Conservation (phyloP, 23 red algal genomes). For the Pyropia yezoensis region DNA sequence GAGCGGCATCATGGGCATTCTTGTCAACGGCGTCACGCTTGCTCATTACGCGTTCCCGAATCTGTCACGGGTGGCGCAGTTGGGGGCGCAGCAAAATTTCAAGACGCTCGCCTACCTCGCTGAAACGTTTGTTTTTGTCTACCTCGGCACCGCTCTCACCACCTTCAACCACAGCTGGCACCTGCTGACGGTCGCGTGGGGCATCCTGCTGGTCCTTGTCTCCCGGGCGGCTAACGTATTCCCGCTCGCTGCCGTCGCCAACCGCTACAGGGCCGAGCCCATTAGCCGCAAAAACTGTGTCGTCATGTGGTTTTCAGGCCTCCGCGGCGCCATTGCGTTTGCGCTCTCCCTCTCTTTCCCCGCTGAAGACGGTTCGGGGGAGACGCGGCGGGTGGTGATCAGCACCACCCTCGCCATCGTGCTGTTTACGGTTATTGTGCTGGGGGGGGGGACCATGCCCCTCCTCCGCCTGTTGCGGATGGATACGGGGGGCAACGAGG, state of each 20-base stretch:
- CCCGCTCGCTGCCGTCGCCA: slow-evolving; percentile 66
- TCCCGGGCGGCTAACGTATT: slow-evolving; percentile 88
- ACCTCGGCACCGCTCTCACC: slow-evolving; percentile 87
- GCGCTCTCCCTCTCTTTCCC: slow-evolving; percentile 93
- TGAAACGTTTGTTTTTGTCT: slow-evolving; percentile 98
- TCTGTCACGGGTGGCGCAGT: slow-evolving; percentile 69
- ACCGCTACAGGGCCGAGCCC: slow-evolving; percentile 70
- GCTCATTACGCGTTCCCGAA: slow-evolving; percentile 94
- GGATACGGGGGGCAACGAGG: slow-evolving; percentile 9
- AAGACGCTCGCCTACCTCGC: slow-evolving; percentile 75
- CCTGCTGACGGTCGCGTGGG: slow-evolving; percentile 65
- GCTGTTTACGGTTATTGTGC: slow-evolving; percentile 94
- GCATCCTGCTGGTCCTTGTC: slow-evolving; percentile 76
- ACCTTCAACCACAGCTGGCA: slow-evolving; percentile 91
- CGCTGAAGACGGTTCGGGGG: slow-evolving; percentile 44
- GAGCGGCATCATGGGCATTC: slow-evolving; percentile 90
- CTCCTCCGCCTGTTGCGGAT: slow-evolving; percentile 81
- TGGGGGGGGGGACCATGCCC: slow-evolving; percentile 93
- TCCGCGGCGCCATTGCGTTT: slow-evolving; percentile 96
- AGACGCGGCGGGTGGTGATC: slow-evolving; percentile 80
- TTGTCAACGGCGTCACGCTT: slow-evolving; percentile 71
- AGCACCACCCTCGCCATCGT: slow-evolving; percentile 95
- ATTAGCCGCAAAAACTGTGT: slow-evolving; percentile 85
- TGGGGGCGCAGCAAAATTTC: slow-evolving; percentile 89
- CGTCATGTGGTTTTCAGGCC: slow-evolving; percentile 99